Percentiles rank a stretch among this genome's conserved stretches.
phyloP scores from a whole-genome alignment of 305 asterid species.

The Fraxinus paxiana region DNA sequence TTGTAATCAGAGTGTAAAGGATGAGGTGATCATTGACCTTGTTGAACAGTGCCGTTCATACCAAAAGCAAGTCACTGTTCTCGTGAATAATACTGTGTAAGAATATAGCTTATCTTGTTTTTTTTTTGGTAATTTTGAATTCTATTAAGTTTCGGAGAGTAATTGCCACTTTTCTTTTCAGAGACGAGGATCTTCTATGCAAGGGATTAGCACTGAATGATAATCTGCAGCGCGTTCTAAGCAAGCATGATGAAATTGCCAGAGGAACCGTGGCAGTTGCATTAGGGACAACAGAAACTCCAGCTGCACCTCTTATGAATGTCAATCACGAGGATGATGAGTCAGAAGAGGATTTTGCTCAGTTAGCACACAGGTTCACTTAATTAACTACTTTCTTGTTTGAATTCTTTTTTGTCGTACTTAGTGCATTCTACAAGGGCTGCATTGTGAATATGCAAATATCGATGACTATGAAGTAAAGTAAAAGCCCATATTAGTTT shows the following conservation, averaged over 20 bases:
- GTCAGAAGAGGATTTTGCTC: slow-evolving; percentile 84
- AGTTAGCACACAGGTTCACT: slow-evolving; percentile 73
- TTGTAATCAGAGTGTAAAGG: slow-evolving; percentile 62
- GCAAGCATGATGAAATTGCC: slow-evolving; percentile 64
- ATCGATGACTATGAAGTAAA: not conserved
- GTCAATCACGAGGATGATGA: slow-evolving; percentile 86
- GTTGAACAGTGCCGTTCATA: slow-evolving; percentile 85
- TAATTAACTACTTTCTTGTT: not conserved
- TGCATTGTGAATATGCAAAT: not conserved
- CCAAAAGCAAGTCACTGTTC: slow-evolving; percentile 32
- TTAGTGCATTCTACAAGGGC: not conserved
- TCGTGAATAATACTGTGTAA: too few species aligned
- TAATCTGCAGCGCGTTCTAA: slow-evolving; percentile 68
- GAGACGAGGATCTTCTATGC: slow-evolving; percentile 81
- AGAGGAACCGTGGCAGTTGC: slow-evolving; percentile 42
- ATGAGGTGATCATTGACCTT: slow-evolving; percentile 81
- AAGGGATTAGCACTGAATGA: slow-evolving; percentile 79
- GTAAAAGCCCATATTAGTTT: not conserved
- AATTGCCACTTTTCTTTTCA: slow-evolving; percentile 26
- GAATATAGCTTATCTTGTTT: too few species aligned
- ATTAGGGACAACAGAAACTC: slow-evolving; percentile 34
- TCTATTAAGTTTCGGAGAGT: slow-evolving; percentile 3
- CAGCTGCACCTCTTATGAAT: slow-evolving; percentile 72
- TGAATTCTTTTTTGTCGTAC: not conserved
- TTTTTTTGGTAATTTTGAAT: not conserved